A percentile compares a stretch with the other conserved stretches of the same genome.
These are phyloP conservation scores for Ustilago curta DNA, from an alignment of 1,284 basidiomycete species.

Conservation along the genomic window DNA sequence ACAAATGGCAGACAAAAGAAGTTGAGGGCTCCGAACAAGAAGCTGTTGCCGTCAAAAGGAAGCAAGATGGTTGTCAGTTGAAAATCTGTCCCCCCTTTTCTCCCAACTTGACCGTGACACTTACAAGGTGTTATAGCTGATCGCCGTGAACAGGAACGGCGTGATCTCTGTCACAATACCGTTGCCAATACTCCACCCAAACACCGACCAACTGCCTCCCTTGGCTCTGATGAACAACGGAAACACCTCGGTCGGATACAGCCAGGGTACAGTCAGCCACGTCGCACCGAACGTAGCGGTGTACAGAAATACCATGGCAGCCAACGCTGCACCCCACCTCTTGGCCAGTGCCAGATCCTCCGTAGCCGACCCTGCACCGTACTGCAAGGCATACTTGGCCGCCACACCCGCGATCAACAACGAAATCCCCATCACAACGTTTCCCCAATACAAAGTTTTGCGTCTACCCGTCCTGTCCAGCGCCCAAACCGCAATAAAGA, in stretches of 20 bases:
- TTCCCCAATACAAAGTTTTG: constrained; percentile 27
- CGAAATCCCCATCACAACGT: constrained; percentile 31
- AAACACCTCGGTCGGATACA: constrained; percentile 37
- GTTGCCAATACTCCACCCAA: constrained; percentile 34
- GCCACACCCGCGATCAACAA: constrained; percentile 31
- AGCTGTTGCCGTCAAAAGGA: constrained; percentile 5
- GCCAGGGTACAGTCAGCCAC: constrained; percentile 26
- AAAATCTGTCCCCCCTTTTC: too few species aligned
- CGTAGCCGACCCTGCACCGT: constrained; percentile 20
- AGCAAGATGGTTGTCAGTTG: too few species aligned
- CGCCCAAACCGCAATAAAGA: constrained; percentile 25
- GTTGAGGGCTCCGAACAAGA: constrained; percentile 37
- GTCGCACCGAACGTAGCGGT: constrained; percentile 25
- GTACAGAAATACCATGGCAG: constrained; percentile 41
- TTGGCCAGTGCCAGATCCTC: constrained; percentile 19
- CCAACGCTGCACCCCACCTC: constrained; percentile 36
- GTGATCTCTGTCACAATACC: constrained; percentile 41
- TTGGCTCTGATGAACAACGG: constrained; percentile 35
- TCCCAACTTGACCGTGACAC: not conserved
- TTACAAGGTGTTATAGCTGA: constrained; percentile 43
- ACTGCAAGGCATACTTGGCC: constrained; percentile 33
- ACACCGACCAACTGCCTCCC: constrained; percentile 33
- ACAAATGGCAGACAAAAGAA: constrained; percentile 42
- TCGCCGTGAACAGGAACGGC: constrained; percentile 38
- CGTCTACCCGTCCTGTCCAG: constrained; percentile 28